phyloP scores from a whole-genome alignment of 192 early-diverging fungal genomes.

The Backusella australiensis region DNA sequence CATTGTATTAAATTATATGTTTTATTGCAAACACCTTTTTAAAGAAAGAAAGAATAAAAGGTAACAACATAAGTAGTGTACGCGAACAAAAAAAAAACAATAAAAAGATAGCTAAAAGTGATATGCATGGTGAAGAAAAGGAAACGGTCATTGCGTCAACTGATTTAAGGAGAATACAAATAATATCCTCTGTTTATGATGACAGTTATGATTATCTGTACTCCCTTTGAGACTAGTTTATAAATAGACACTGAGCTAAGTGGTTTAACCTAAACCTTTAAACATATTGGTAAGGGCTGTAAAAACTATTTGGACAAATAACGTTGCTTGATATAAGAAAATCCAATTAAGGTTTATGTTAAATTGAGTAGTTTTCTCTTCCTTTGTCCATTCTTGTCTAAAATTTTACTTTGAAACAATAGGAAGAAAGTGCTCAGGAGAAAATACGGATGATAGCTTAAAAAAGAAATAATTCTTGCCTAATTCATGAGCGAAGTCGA shows the following conservation, averaged over 20 bases:
- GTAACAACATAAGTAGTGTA: background rate
- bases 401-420: background rate
- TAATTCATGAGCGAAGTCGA: background rate
- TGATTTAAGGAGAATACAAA: background rate
- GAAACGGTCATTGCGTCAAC: background rate
- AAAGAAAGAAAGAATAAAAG: background rate
- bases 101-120: background rate
- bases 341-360: background rate
- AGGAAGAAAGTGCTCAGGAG: background rate
- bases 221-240: background rate
- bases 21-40: background rate
- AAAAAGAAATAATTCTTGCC: background rate
- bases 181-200: background rate
- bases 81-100: background rate
- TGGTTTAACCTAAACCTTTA: background rate
- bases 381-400: background rate
- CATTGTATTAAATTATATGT: background rate
- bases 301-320: background rate
- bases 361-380: background rate
- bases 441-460: background rate
- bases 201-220: background rate
- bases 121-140: slow-evolving; percentile 1
- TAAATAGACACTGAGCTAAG: background rate
- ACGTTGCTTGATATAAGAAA: background rate
- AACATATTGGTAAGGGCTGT: background rate